Evolutionary conservation across 768 basidiomycete species (phyloP).

Genomic region (Pholiota conissans): DNA sequence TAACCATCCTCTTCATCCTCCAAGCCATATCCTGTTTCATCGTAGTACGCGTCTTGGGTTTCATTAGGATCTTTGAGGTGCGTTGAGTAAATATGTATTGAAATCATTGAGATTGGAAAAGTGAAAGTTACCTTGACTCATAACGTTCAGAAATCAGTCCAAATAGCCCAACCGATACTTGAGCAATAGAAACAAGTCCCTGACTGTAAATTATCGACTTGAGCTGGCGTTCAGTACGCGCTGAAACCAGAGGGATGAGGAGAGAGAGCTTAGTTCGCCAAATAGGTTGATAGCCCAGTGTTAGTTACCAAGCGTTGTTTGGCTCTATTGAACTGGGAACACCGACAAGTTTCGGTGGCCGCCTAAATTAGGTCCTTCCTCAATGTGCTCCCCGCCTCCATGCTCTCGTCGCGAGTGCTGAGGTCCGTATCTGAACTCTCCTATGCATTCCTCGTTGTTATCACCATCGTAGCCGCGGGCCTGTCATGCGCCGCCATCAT

Average conservation of each 20-base stretch:
- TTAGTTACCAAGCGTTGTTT: constrained; percentile 31
- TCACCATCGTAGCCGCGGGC: constrained; percentile 52
- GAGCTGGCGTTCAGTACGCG: background rate
- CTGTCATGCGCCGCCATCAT: constrained; percentile 67
- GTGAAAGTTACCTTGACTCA: constrained; percentile 53
- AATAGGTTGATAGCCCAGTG: constrained; percentile 6
- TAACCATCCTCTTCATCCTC: constrained; percentile 66
- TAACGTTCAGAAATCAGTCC: constrained; percentile 2
- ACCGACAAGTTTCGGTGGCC: background rate
- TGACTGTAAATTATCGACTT: background rate
- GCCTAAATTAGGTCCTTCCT: background rate
- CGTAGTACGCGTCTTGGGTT: constrained; percentile 58
- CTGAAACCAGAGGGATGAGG: background rate
- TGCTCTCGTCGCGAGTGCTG: constrained; percentile 43
- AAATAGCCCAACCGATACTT: constrained; percentile 3
- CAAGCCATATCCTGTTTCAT: constrained; percentile 57
- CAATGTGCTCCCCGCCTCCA: constrained; percentile 13
- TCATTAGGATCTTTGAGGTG: constrained; percentile 44
- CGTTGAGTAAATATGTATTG: constrained; percentile 25
- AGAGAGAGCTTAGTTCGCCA: background rate
- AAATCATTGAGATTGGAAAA: constrained; percentile 21
- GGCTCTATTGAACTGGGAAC: constrained; percentile 23
- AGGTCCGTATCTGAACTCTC: constrained; percentile 53
- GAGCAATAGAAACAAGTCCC: background rate
- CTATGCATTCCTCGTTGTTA: constrained; percentile 53